A percentile compares a stretch with the other conserved stretches of the same genome.
Evolutionary conservation across 305 asterid genomes (phyloP).

Genomic region (Solanum aculeatissimum): DNA sequence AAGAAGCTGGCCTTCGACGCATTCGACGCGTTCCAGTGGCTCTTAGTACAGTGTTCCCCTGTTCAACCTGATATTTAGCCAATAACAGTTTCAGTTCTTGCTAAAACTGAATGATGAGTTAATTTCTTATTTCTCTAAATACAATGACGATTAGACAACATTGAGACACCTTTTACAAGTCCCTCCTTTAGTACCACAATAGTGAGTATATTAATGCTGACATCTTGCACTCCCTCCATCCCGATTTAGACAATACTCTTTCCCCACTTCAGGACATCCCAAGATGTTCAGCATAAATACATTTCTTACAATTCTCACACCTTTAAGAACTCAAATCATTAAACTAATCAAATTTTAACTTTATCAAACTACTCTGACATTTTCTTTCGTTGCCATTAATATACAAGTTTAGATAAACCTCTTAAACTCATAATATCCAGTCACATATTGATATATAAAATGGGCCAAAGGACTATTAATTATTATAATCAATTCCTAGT

Average conservation of each 20-base stretch:
- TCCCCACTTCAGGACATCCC: not conserved
- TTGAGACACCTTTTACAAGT: not conserved
- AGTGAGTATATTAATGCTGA: not conserved
- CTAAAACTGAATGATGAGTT: not conserved
- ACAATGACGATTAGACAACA: not conserved
- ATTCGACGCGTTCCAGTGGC: conserved; percentile 55
- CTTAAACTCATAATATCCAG: not conserved
- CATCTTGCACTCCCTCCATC: not conserved
- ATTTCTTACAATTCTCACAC: not conserved
- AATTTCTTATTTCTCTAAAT: not conserved
- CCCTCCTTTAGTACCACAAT: not conserved
- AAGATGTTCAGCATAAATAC: not conserved
- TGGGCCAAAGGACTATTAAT: not conserved
- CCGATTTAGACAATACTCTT: not conserved
- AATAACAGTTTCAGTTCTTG: not conserved
- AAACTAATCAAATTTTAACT: not conserved
- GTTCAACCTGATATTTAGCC: conserved; percentile 26
- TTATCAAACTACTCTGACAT: not conserved
- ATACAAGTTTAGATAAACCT: not conserved
- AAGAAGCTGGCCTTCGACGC: conserved; percentile 80
- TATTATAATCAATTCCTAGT: not conserved
- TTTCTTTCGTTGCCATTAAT: not conserved
- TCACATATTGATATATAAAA: not conserved
- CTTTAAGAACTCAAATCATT: not conserved
- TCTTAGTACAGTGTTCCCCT: conserved; percentile 62